Conservation (phyloP, 1,284 basidiomycete species). For the Ceratorhiza oryzae-sativae region DNA sequence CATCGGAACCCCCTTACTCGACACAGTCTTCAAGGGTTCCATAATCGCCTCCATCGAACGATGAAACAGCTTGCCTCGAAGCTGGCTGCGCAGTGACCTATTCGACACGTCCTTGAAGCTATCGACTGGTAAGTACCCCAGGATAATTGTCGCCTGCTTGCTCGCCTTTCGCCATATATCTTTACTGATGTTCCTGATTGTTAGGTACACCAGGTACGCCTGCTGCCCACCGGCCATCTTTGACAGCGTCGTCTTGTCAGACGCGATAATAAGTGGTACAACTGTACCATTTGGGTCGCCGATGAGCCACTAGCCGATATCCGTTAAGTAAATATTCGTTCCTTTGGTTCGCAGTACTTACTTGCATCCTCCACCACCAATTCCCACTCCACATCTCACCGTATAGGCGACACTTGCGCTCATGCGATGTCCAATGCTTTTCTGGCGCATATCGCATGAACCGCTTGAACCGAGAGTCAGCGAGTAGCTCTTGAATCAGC, state of each 20-base stretch:
- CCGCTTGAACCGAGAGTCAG: constrained; percentile 30
- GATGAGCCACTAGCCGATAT: background rate
- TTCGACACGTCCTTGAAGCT: constrained; percentile 6
- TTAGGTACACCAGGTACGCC: constrained; percentile 6
- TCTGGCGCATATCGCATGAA: constrained; percentile 36
- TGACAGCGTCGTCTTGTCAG: constrained; percentile 40
- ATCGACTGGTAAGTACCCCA: constrained; percentile 40
- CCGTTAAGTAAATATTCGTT: background rate
- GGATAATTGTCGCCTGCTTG: constrained; percentile 24
- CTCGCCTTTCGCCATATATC: constrained; percentile 20
- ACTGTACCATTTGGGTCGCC: constrained; percentile 30
- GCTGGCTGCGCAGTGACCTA: background rate
- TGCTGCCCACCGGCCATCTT: constrained; percentile 35
- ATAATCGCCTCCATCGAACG: constrained; percentile 42
- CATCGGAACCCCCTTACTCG: constrained; percentile 34
- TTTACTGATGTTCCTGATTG: constrained; percentile 38
- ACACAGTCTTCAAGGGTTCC: constrained; percentile 40
- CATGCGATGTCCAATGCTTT: constrained; percentile 28
- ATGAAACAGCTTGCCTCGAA: constrained; percentile 43
- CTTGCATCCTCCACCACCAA: constrained; percentile 42
- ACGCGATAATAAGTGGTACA: constrained; percentile 39
- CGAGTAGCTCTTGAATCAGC: constrained; percentile 45
- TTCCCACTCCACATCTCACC: constrained; percentile 38
- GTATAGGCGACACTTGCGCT: constrained; percentile 7
- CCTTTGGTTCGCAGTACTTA: background rate